Base-by-base conservation (phyloP, 805 yeast genomes). In the Clavispora fructus region DNA sequence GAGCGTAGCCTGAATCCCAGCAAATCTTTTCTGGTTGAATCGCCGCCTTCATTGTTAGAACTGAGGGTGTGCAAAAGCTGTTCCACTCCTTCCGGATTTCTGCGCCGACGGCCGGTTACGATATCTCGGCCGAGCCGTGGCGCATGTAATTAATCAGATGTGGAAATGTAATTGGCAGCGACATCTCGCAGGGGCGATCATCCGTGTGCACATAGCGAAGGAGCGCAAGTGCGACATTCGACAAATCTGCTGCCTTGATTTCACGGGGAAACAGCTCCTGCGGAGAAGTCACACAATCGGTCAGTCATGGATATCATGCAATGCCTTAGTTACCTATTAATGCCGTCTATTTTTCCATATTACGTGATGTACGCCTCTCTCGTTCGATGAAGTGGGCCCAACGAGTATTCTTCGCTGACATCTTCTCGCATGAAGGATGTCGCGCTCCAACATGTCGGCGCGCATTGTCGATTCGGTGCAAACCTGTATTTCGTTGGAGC, bases 111-210 rank as follows among this genome's bases (percentile, higher is more conserved):
- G 2, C 19, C 23, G 26, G 41, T 16, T 28, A 8, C 14, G n/a
- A 28, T 28, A 33, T 30, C 30, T 6, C 10, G 16, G 30, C 41
- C 39, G 28, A 25, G 14, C 10, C 14, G 16, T 9, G 41, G 41
- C 31, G 31, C 30, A 27, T 26, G 30, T 27, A 39, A 25, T 39
- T 25, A 27, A 39, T 27, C 31, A 25, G 13, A 12, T 27, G 32
- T 23, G 41, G 41, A 39, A 39, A 26, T 39, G 41, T 39, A 39
- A 39, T 39, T 39, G 41, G 41, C n/a, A 14, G 41, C 41, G 41
- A 39, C 41, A 39, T 39, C 31, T 27, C 13, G 37, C 37, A 33
- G 37, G 37, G 37, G 37, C 25, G 25, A 17, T 33, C 37, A 33
- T 25, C 6, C 12, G 5, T 13, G 25, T 33, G 37, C 37, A 33